Evolutionary conservation across 305 asterid genomes (phyloP), one percentile per base, ranked within the genome.

Genomic region (Solanum hybrid): DNA sequence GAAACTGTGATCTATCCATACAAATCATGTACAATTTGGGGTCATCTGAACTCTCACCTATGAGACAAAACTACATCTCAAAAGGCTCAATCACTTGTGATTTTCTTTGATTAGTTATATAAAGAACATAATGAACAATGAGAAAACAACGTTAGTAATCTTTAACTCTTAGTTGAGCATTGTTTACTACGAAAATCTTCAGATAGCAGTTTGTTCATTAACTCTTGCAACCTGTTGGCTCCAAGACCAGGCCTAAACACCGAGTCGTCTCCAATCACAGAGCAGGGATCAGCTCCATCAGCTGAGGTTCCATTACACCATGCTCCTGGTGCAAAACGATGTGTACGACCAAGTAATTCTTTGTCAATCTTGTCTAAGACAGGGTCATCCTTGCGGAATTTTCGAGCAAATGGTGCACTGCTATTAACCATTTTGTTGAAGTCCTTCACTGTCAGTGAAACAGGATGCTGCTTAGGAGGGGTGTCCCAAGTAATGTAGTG

Each of bases 401-500:
- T 97, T 69, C 99, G 81, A 64, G 99, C 99, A 16, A 97, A 97
- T 10, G 97, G 95, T 35, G 99, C 96, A 84, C 98, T 95, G 94
- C 98, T 97, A 95, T 97, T 97, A 24, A 96, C 90, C 99, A 97
- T 97, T 36, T 93, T 92, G 89, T 76, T 81, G 80, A 96, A 97
- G 92, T 97, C 99, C 87, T 90, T 94, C 16, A 94, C 92, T 0
- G 99, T 92, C 46, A 97, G 51, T 34, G 92, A 92, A 78, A 95
- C 90, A 20, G 99, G 99, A 89, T 97, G 99, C 93, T 97, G 99
- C 95, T 96, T 97, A 11, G 99, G 99, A 79, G 99, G 99, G 51
- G 90, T 89, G 92, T 97, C 99, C 99, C 99, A 97, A 12, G 98
- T 98, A 46, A 97, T 97, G 94, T 96, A 97, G 90, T 97, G 99